These are phyloP conservation scores for Penicillium sp. DNA, from an alignment of 2,329 filamentous ascomycete species.

Conservation along the genomic window DNA sequence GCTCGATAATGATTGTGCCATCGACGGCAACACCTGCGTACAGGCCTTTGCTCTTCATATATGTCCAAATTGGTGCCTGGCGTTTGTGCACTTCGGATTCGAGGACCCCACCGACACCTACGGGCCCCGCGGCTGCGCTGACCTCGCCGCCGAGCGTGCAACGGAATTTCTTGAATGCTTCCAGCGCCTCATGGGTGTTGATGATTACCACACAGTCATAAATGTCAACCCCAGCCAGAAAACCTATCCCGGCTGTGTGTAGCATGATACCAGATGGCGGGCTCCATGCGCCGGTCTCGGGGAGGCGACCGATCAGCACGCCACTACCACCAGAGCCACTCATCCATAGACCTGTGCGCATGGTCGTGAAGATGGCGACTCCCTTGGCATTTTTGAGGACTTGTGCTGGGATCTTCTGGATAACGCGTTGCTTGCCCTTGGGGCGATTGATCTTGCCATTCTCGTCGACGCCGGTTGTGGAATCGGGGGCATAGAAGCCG, in stretches of 20 bases:
- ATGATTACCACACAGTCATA: conserved; percentile 95
- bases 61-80: conserved; percentile 73
- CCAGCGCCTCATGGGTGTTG: conserved; percentile 78
- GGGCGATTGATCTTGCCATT: conserved; percentile 52
- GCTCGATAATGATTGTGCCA: conserved; percentile 80
- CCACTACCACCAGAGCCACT: conserved; percentile 89
- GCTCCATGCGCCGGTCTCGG: conserved; percentile 82
- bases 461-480: conserved; percentile 45
- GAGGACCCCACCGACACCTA: conserved; percentile 70
- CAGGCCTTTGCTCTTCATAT: conserved; percentile 84
- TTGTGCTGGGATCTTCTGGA: conserved; percentile 81
- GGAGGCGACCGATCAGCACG: conserved; percentile 74
- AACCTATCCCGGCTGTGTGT: conserved; percentile 84
- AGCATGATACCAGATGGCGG: conserved; percentile 87
- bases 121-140: conserved; percentile 71
- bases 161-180: conserved; percentile 75
- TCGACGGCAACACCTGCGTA: conserved; percentile 86
- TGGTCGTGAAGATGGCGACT: conserved; percentile 90
- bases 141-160: conserved; percentile 81
- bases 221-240: conserved; percentile 87
- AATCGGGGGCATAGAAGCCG: conserved; percentile 64
- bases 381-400: conserved; percentile 88
- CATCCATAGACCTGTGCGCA: conserved; percentile 89
- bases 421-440: conserved; percentile 60
- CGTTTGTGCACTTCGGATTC: conserved; percentile 68